phyloP scores from a whole-genome alignment of 2,329 filamentous ascomycete species.

The Plectosphaerella sp. region DNA sequence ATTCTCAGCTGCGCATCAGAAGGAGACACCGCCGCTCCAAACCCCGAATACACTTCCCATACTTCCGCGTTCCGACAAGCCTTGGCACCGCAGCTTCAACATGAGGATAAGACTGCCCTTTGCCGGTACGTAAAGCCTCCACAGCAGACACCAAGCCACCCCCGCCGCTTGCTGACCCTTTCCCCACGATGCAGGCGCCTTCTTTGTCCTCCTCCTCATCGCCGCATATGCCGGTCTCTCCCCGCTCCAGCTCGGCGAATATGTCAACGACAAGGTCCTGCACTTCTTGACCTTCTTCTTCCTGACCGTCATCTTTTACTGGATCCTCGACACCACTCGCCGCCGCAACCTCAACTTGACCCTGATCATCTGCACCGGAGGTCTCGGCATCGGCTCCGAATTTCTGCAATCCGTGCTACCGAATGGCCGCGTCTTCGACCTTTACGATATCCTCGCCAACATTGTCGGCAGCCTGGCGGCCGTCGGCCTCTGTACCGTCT shows the following conservation, averaged over 20 bases:
- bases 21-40: neutral
- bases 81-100: conserved; percentile 7
- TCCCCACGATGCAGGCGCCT: conserved; percentile 50
- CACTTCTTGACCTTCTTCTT: conserved; percentile 87
- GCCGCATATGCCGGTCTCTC: conserved; percentile 79
- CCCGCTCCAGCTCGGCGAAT: conserved; percentile 46
- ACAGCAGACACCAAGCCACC: neutral
- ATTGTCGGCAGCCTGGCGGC: conserved; percentile 70
- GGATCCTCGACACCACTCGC: conserved; percentile 88
- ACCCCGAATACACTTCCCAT: neutral
- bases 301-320: conserved; percentile 87
- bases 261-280: conserved; percentile 84
- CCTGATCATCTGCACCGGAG: conserved; percentile 70
- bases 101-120: conserved; percentile 90
- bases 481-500: conserved; percentile 77
- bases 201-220: conserved; percentile 65
- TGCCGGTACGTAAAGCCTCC: conserved; percentile 58
- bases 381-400: conserved; percentile 69
- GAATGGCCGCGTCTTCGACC: conserved; percentile 67
- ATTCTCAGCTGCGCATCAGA: neutral
- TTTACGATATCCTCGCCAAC: conserved; percentile 85
- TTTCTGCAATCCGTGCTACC: conserved; percentile 71
- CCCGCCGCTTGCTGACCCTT: conserved; percentile 8
- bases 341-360: conserved; percentile 82
- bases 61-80: neutral